Conservation (phyloP, 2,329 filamentous ascomycete species). For the Aspergillus japonicus region DNA sequence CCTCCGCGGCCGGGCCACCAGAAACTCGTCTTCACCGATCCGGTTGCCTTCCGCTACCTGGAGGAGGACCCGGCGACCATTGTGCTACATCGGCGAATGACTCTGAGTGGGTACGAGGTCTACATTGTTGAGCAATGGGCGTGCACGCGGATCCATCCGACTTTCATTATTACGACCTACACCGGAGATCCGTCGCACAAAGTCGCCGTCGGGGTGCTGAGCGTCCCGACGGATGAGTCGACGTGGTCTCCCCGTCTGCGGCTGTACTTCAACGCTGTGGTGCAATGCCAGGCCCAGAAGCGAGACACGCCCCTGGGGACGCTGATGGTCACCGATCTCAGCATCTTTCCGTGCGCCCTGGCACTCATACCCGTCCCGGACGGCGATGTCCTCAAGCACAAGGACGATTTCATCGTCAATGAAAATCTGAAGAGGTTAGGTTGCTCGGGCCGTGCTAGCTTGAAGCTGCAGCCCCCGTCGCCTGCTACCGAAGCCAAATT, state of each 20-base stretch:
- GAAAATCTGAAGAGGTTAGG: conserved; percentile 89
- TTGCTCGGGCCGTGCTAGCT: conserved; percentile 83
- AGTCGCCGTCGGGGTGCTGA: conserved; percentile 76
- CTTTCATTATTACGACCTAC: conserved; percentile 87
- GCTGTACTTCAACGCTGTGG: conserved; percentile 81
- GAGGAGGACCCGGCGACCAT: conserved; percentile 77
- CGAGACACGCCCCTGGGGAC: conserved; percentile 80
- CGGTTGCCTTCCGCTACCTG: conserved; percentile 70
- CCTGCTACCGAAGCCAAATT: conserved; percentile 87
- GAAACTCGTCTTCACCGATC: conserved; percentile 64
- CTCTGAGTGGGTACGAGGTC: conserved; percentile 80
- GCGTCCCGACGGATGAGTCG: conserved; percentile 75
- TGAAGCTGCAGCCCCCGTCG: conserved; percentile 76
- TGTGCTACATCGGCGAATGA: conserved; percentile 69
- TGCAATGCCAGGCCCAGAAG: conserved; percentile 78
- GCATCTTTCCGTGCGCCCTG: conserved; percentile 84
- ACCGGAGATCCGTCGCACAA: conserved; percentile 80
- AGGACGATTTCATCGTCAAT: conserved; percentile 86
- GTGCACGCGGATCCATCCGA: conserved; percentile 85
- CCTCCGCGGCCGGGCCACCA: conserved; percentile 45
- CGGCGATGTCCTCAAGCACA: conserved; percentile 77
- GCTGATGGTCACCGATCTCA: conserved; percentile 91
- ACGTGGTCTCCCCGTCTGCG: conserved; percentile 76
- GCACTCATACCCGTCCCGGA: conserved; percentile 89
- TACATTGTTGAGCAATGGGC: conserved; percentile 98